Evolutionary conservation across 768 basidiomycete genomes (phyloP).

Genomic region (Kondoa malvinella): DNA sequence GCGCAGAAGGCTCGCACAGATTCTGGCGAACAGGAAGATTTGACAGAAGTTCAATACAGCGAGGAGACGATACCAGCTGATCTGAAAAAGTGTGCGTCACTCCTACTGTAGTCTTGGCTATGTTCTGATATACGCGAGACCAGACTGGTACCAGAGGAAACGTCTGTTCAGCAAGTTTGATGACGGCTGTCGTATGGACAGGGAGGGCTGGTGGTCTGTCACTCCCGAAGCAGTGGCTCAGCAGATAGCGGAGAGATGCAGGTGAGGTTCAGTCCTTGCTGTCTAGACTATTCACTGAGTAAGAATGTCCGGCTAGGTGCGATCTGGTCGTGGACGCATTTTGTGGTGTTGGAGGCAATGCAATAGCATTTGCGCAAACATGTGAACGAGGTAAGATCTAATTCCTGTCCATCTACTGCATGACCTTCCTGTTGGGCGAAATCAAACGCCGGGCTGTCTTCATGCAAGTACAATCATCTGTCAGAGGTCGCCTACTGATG

Average conservation of each 20-base stretch:
- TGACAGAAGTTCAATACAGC: not conserved
- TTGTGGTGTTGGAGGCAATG: slow-evolving; percentile 93
- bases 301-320: slow-evolving; percentile 36
- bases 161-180: slow-evolving; percentile 58
- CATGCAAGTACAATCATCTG: not conserved
- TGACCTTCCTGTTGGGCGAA: no score
- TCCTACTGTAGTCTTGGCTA: not conserved
- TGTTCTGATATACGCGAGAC: no score
- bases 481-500: not conserved
- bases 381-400: slow-evolving; percentile 65
- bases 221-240: slow-evolving; percentile 83
- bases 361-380: slow-evolving; percentile 89
- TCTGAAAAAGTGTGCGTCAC: slow-evolving; percentile 23
- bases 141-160: slow-evolving; percentile 73
- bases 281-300: not conserved
- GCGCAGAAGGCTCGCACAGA: not conserved
- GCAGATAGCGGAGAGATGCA: slow-evolving; percentile 81
- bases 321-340: slow-evolving; percentile 79
- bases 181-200: slow-evolving; percentile 68
- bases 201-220: slow-evolving; percentile 86
- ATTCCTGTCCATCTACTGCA: not conserved
- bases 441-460: not conserved
- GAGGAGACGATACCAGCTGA: slow-evolving; percentile 8
- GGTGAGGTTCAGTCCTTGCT: slow-evolving; percentile 25
- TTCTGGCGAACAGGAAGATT: not conserved